Conservation (phyloP, 495 filamentous ascomycete genomes). For the Tuber calosporum region DNA sequence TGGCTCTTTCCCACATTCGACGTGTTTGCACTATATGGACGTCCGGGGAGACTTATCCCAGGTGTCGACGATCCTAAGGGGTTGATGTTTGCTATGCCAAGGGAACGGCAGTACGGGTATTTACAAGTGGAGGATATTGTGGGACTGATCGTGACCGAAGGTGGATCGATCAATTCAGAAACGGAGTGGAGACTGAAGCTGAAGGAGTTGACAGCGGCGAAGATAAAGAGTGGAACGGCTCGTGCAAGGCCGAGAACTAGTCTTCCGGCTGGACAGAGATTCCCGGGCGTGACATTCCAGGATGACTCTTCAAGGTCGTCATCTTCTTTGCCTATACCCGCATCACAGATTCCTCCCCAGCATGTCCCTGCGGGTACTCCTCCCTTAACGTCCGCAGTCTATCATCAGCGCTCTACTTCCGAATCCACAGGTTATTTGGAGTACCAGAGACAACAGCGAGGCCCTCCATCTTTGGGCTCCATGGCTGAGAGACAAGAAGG, state of each 20-base stretch:
- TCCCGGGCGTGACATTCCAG: conserved; percentile 50
- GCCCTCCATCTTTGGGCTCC: conserved; percentile 28
- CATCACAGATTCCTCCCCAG: conserved; percentile 37
- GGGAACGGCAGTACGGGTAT: conserved; percentile 80
- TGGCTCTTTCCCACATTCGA: conserved; percentile 94
- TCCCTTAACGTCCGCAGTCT: conserved; percentile 44
- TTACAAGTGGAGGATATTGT: conserved; percentile 81
- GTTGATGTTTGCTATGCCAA: conserved; percentile 97
- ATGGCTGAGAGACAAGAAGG: conserved; percentile 31
- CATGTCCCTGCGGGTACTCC: conserved; percentile 38
- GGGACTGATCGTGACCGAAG: conserved; percentile 65
- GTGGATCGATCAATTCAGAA: conserved; percentile 73
- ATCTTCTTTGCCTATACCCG: conserved; percentile 40
- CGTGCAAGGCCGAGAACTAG: conserved; percentile 54
- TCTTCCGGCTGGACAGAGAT: conserved; percentile 46
- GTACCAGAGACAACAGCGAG: conserved; percentile 27
- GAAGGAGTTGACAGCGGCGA: conserved; percentile 80
- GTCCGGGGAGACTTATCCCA: conserved; percentile 76
- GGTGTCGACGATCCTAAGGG: conserved; percentile 78
- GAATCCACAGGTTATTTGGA: conserved; percentile 47
- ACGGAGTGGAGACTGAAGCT: conserved; percentile 81
- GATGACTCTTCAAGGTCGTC: conserved; percentile 55
- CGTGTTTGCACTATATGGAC: conserved; percentile 84
- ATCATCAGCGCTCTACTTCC: conserved; percentile 52
- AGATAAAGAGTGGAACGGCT: conserved; percentile 42